Percentiles rank a stretch among this genome's conserved stretches.
phyloP scores from a whole-genome alignment of 129 eudicot genomes.

The Artemisia annua region DNA sequence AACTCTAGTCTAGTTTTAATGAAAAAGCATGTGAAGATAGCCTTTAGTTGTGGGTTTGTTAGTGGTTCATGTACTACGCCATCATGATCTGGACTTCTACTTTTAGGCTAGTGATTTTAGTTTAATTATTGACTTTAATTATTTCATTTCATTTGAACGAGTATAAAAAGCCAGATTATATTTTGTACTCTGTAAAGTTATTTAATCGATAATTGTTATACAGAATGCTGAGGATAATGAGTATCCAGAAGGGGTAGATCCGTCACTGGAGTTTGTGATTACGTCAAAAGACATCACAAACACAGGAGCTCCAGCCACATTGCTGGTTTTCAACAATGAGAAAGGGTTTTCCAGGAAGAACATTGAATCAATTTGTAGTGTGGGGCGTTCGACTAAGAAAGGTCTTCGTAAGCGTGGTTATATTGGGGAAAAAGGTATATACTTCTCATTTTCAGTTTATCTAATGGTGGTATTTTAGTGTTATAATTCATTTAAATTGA shows the following conservation, averaged over 20 bases:
- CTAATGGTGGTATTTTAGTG: too few relatives aligned
- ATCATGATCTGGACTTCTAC: too few relatives aligned
- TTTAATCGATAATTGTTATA: not conserved
- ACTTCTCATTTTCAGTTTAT: not conserved
- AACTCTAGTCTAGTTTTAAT: too few relatives aligned
- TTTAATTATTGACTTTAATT: too few relatives aligned
- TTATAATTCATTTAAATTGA: too few relatives aligned
- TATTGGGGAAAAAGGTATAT: conserved; percentile 64
- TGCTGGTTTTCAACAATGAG: conserved; percentile 62
- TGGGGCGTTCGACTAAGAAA: conserved; percentile 61
- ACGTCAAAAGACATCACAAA: conserved; percentile 56
- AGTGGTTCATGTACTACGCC: too few relatives aligned
- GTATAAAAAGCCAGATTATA: not conserved
- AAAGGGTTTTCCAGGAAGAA: conserved; percentile 45
- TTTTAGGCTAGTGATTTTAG: too few relatives aligned
- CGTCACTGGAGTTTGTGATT: conserved; percentile 51
- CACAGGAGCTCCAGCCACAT: conserved; percentile 40
- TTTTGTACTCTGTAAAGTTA: too few relatives aligned
- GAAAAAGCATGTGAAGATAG: too few relatives aligned
- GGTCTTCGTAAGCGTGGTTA: conserved; percentile 50
- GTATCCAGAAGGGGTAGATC: conserved; percentile 48
- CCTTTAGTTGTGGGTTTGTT: too few relatives aligned
- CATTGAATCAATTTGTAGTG: conserved; percentile 55
- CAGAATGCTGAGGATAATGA: conserved; percentile 72
- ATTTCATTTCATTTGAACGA: too few relatives aligned